Base-by-base conservation (phyloP, 2,329 filamentous ascomycete genomes). In the Fusarium oligoseptatum region DNA sequence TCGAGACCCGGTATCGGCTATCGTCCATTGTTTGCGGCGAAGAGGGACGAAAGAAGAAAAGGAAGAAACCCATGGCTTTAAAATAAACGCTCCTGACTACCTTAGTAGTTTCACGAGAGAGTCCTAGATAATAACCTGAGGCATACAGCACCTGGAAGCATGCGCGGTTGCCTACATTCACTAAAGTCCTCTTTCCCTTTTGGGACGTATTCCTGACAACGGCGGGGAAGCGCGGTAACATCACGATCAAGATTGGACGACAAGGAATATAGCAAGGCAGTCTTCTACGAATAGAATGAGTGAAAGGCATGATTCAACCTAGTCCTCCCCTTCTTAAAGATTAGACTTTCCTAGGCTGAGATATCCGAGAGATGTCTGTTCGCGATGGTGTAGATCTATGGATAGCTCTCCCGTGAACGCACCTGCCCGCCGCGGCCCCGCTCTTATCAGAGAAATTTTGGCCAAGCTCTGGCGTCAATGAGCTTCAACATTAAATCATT, bases 111-210 rank as follows among this genome's bases (percentile, higher is more conserved):
- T 45, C 36, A 24, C 63, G 50, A 39, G 29, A 29, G 55, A 75
- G 72, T 74, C 72, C 72, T 75, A 64, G 72, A 66, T 72, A 66
- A 69, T 68, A 48, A 77, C 76, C 76, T 78, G 71, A 78, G 75
- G 76, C 76, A 77, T 32, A 20, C 48, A 55, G 27, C n/a, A 10
- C 17, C 48, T 29, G 24, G 43, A 63, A 60, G 70, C 43, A 63
- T 57, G 60, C 67, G 67, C 61, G 63, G 68, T 71, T 77, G 66
- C 67, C 69, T 76, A 45, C 65, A 55, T 70, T 68, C 32, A 66
- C 64, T 50, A 39, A 78, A 75, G 76, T 74, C 36, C 73, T 75
- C 68, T 77, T 77, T 76, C 75, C 76, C 32, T 64, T 78, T 76
- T 72, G 60, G 73, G 76, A 65, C 69, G 69, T 73, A 69, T 67